Conservation (phyloP, 1,284 basidiomycete species). For the Cryptococcus floricola region DNA sequence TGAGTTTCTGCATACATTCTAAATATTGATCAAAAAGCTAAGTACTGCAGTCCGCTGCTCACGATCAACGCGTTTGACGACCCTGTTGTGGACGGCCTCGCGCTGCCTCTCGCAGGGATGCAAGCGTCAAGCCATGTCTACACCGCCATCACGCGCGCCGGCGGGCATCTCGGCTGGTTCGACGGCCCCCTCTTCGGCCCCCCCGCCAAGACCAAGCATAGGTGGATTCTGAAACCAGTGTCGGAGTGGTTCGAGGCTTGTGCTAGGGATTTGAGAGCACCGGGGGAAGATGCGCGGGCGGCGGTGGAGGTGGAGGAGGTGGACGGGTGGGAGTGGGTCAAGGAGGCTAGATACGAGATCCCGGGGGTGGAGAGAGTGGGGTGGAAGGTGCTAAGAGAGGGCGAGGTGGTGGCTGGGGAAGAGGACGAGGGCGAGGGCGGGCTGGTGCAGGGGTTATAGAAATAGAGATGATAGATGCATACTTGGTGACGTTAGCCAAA, state of each 20-base stretch:
- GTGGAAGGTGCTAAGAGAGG: conserved; percentile 38
- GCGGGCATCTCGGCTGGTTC: conserved; percentile 97
- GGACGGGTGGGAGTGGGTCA: conserved; percentile 33
- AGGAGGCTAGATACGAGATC: conserved; percentile 19
- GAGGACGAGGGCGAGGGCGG: conserved; percentile 29
- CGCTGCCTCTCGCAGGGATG: conserved; percentile 55
- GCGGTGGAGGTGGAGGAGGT: conserved; percentile 10
- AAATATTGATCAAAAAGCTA: no score
- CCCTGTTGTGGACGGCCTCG: conserved; percentile 65
- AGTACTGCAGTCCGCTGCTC: conserved; percentile 56
- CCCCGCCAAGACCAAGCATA: conserved; percentile 5
- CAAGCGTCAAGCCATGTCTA: conserved; percentile 63
- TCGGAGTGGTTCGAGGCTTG: conserved; percentile 41
- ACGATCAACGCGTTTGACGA: conserved; percentile 88
- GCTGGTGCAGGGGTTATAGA: conserved; percentile 31
- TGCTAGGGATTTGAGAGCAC: conserved; percentile 16
- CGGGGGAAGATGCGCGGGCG: background rate
- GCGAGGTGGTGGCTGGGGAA: conserved; percentile 25
- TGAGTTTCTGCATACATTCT: no score
- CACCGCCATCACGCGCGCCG: conserved; percentile 68
- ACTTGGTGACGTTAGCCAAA: no score
- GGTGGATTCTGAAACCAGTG: conserved; percentile 45
- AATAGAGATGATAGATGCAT: no score
- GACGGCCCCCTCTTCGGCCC: conserved; percentile 50
- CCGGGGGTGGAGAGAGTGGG: conserved; percentile 25